phyloP scores from a whole-genome alignment of 805 yeast genomes.

The Nadsonia fulvescens region DNA sequence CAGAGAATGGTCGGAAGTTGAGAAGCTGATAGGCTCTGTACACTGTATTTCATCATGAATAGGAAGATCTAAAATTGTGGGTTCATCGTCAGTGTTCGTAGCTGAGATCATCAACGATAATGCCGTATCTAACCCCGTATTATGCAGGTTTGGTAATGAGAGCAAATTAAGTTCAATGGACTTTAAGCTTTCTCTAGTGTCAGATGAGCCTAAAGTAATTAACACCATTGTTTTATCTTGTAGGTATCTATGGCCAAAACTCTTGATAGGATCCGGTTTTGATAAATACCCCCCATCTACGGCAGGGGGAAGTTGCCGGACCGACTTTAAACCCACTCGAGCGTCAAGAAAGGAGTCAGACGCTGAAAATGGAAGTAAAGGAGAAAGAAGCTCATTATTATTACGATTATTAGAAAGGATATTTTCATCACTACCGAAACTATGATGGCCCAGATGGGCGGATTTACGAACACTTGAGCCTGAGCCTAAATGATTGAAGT shows the following conservation, averaged over 20 bases:
- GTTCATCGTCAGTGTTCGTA: conserved; percentile 24
- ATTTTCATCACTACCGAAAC: too few relatives aligned
- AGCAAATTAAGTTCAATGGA: conserved; percentile 57
- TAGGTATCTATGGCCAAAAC: conserved; percentile 71
- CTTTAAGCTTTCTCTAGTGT: conserved; percentile 36
- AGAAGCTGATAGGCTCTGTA: conserved; percentile 55
- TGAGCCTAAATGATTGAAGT: too few relatives aligned
- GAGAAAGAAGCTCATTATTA: conserved; percentile 2
- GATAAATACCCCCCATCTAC: too few relatives aligned
- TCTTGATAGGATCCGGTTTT: conserved; percentile 54
- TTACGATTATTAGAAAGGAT: conserved; percentile 2
- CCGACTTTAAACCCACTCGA: too few relatives aligned
- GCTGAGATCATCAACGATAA: conserved; percentile 52
- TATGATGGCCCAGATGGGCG: too few relatives aligned
- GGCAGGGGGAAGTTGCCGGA: too few relatives aligned
- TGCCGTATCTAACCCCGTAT: conserved; percentile 81
- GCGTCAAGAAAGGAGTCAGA: too few relatives aligned
- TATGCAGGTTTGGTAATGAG: conserved; percentile 56
- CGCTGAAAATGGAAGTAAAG: too few relatives aligned
- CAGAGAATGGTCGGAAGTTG: conserved; percentile 23
- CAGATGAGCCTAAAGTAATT: conserved; percentile 76
- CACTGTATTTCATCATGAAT: conserved; percentile 51
- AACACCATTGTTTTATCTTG: conserved; percentile 44
- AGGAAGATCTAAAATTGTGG: conserved; percentile 63
- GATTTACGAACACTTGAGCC: too few relatives aligned